Base-by-base conservation (phyloP, 352 stramenopile genomes). In the Globisporangium canariense region DNA sequence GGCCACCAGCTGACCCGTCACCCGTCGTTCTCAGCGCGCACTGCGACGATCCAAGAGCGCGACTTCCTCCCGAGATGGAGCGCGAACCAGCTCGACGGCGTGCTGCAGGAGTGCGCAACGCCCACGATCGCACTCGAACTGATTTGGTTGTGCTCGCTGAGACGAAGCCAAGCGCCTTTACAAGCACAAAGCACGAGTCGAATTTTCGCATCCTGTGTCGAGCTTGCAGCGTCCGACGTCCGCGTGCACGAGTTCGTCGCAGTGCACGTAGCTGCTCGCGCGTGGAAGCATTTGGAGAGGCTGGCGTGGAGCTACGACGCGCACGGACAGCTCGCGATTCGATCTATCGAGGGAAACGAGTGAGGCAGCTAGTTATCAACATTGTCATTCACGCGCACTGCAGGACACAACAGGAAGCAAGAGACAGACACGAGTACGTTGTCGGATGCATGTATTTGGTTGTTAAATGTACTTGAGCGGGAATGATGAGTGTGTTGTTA, bases 171-270 rank as follows among this genome's bases (percentile, higher is more conserved):
- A 36, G 49, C 20, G 22, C 7, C 40, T 43, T 11, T 16, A 9
- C 14, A 11, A 16, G 0, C 16, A 11, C 43, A 10, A 4, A 49
- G 18, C 4, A 49, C 43, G 43, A 9, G 16, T 22, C 8, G 13
- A 20, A 25, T 6, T 40, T 16, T 14, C 3, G 6, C 49, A 55
- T 2, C 28, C 11, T 2, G 28, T 8, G 9, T 20, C 14, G 5
- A 61, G 9, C 28, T 49, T 11, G 13, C 20, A 22, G 40, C 40
- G 40, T 52, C 41, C 11, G 41, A 50, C 14, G 49, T 58, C 22
- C 25, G 25, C 11, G 32, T 70, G 3, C 36, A 66, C 18, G 59
- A 66, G 11, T 70, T 70, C 25, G 60, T 67, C 14, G 54, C 59
- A 38, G 52, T 70, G 16, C 65, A 70, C 45, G 41, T 41, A 4